Evolutionary conservation across 345 rosid species (phyloP).

Genomic region (Nephelium lappaceum): DNA sequence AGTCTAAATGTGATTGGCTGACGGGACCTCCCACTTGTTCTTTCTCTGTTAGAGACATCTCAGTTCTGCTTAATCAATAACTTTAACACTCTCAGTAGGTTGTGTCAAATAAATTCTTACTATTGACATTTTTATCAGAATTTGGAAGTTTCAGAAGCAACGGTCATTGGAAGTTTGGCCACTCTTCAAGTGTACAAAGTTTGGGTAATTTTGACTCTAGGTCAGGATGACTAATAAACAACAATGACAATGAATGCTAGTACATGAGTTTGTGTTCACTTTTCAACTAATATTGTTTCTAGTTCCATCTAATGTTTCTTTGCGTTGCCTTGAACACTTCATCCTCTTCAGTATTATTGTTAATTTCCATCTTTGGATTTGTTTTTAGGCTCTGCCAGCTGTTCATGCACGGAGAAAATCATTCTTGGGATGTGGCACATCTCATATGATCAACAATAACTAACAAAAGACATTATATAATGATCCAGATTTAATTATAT

Average conservation of each 20-base stretch:
- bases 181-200: neutral
- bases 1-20: constrained; percentile 7
- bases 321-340: no score
- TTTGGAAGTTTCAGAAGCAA: neutral
- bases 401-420: no score
- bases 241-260: neutral
- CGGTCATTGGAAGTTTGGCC: neutral
- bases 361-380: neutral
- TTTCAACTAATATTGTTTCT: neutral
- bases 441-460: no score
- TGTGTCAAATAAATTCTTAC: neutral
- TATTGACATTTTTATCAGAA: neutral
- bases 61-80: neutral
- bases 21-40: neutral
- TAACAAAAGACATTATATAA: no score
- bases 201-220: neutral
- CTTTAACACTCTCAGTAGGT: neutral
- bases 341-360: no score
- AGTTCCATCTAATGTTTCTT: neutral
- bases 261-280: no score
- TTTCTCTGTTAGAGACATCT: neutral
- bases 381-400: neutral
- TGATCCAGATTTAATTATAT: neutral
- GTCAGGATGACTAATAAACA: neutral
- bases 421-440: no score